Base-by-base conservation (phyloP, 2,329 filamentous ascomycete genomes). In the Teratosphaeriaceae sp. region DNA sequence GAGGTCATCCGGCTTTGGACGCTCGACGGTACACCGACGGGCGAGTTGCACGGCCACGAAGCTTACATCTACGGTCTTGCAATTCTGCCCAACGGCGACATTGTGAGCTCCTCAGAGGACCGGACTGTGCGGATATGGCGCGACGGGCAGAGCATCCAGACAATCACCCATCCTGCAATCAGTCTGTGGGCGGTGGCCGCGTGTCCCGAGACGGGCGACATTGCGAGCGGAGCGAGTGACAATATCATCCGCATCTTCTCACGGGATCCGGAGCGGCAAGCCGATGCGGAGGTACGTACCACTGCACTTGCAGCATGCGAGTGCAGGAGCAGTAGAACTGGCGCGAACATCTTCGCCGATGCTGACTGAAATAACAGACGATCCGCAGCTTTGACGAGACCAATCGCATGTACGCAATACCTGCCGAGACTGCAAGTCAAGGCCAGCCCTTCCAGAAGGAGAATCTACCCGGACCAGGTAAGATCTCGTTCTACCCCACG, bases 171-270 rank as follows among this genome's bases (percentile, higher is more conserved):
- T 58, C 92, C 92, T 9, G 92, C 92, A 8, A 94, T 97, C 43
- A 97, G 90, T 0, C 89, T 98, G 4, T 98, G 92, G 92, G 75
- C 80, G 12, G 88, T 98, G 15, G 85, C 88, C n/a, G 85, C 79
- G 9, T 92, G 86, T 58, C 60, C 74, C 1, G 80, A 87, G 49
- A 94, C 79, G 37, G 90, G 92, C 18, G 94, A 98, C 57, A 90
- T 98, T 47, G 87, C 88, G n/a, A 86, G 86, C 2, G 92, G 90
- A 23, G 83, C 90, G 21, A 98, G 90, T 62, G 92, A 98, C 60
- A 82, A 85, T 43, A 70, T 90, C 34, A 82, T 88, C 7, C 82
- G 92, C 33, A 72, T 97, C 44, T 98, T 97, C 61, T 90, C 82
- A 11, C 77, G 88, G 56, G 80, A 75, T 41, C 62, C 72, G 5